Evolutionary conservation across 441 rosid genomes (phyloP), one percentile per base, ranked within the genome.

Genomic region (Monsonia emarginata): DNA sequence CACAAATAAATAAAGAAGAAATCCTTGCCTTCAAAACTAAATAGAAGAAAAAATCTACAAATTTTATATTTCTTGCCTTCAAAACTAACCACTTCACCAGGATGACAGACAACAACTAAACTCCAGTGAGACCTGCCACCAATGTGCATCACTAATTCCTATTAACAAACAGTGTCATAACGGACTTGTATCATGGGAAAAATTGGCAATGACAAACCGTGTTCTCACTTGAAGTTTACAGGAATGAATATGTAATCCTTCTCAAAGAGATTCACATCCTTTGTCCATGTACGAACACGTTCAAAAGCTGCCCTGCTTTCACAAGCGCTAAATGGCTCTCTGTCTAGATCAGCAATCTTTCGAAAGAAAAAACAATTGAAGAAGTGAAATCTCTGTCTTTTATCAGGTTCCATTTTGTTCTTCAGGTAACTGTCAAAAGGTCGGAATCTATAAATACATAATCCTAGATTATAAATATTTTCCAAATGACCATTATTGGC

Each of bases 171-270:
- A 52, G 50, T 13, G 57, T 36, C 32, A 70, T 42, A 58, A 34
- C 16, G 21, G 60, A 75, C 48, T 21, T 27, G 25, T 3, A 27
- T 24, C 25, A 34, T 2, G 0, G 13, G 57, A 28, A 65, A 70
- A 54, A 50, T 3, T 14, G 6, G 6, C 16, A 69, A 61, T 44
- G 36, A 27, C 60, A 1, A 61, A 60, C 24, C 28, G 54, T 36
- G 4, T 69, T 63, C 72, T 75, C 66, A 93, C 98, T 86, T 93
- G 86, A 74, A 90, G 69, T 93, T 93, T 68, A 93, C 83, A 65
- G 98, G 98, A 80, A 93, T 78, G 73, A 90, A 90, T 70, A 90
- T 74, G 77, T 87, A 93, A 75, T 93, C 98, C 69, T 87, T 93
- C 69, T 78, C 84, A 74, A 90, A 93, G 50, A 93, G 74, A 73